Evolutionary conservation across 768 basidiomycete species (phyloP).

Genomic region (Tulasnella sp.): DNA sequence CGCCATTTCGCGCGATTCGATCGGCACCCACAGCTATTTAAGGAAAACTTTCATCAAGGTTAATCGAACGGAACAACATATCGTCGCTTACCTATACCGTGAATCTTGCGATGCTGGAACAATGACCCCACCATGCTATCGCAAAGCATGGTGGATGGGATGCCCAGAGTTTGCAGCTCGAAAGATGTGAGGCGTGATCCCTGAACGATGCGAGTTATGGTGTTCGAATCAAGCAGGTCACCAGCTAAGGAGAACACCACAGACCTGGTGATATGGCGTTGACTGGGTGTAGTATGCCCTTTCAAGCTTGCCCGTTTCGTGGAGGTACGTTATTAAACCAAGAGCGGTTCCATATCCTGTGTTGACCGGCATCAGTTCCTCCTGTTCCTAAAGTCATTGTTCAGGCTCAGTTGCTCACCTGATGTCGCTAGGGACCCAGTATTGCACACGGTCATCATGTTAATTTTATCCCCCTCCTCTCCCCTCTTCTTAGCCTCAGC

Average conservation of each 20-base stretch:
- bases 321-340: constrained; percentile 86
- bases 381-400: background rate
- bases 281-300: constrained; percentile 92
- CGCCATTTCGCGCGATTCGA: constrained; percentile 85
- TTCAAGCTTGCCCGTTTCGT: constrained; percentile 69
- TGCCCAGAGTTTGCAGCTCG: constrained; percentile 77
- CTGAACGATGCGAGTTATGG: constrained; percentile 35
- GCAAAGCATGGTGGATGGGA: constrained; percentile 90
- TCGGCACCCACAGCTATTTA: constrained; percentile 76
- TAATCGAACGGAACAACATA: constrained; percentile 32
- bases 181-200: constrained; percentile 70
- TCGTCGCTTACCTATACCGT: constrained; percentile 62
- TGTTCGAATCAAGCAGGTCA: background rate
- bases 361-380: background rate
- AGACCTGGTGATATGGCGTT: constrained; percentile 88
- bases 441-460: constrained; percentile 92
- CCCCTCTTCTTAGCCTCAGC: constrained; percentile 46
- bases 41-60: constrained; percentile 28
- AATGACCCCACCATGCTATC: constrained; percentile 97
- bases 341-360: constrained; percentile 91
- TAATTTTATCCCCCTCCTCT: constrained; percentile 51
- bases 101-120: constrained; percentile 80
- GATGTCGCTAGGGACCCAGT: constrained; percentile 96
- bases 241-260: background rate
- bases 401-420: constrained; percentile 36